Percentiles rank a stretch among this genome's conserved stretches.
Evolutionary conservation across 352 stramenopile genomes (phyloP).

Genomic region (Thraustochytrium sp.): DNA sequence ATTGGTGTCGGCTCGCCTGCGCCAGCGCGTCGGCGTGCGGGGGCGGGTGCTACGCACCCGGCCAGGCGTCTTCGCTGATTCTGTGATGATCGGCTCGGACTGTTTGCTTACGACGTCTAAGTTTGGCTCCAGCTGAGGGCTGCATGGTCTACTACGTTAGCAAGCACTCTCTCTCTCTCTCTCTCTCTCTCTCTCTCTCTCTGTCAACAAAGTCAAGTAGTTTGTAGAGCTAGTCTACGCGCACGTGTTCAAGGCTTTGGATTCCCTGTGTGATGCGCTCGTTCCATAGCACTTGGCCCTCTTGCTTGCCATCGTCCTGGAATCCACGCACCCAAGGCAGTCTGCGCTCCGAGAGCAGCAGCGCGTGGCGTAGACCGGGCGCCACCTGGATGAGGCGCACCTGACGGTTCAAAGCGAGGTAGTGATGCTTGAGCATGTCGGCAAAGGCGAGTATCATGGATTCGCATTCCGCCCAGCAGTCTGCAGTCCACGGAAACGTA

Average conservation of each 20-base stretch:
- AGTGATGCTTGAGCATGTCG: not conserved
- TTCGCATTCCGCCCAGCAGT: not conserved
- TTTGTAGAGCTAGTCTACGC: too few species aligned
- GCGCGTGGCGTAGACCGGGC: not conserved
- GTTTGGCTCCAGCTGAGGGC: too few species aligned
- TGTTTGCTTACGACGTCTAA: too few species aligned
- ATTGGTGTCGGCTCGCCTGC: not conserved
- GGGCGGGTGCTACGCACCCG: too few species aligned
- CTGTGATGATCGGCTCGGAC: too few species aligned
- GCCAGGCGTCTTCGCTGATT: too few species aligned
- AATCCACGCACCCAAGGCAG: slow-evolving; percentile 6
- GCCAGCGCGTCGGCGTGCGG: not conserved
- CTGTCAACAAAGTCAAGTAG: too few species aligned
- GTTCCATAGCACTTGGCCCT: not conserved
- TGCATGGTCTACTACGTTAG: too few species aligned
- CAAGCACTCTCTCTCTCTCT: too few species aligned
- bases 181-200: too few species aligned
- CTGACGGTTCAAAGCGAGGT: not conserved
- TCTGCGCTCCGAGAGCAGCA: not conserved
- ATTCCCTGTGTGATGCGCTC: slow-evolving; percentile 15
- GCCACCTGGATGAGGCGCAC: not conserved
- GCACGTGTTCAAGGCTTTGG: not conserved
- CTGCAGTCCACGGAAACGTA: not conserved
- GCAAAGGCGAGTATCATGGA: not conserved
- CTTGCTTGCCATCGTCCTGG: slow-evolving; percentile 18